A percentile compares a stretch with the other conserved stretches of the same genome.
These are phyloP conservation scores for Tetracladium marchalianum DNA, from an alignment of 495 filamentous ascomycete genomes.

Conservation along the genomic window DNA sequence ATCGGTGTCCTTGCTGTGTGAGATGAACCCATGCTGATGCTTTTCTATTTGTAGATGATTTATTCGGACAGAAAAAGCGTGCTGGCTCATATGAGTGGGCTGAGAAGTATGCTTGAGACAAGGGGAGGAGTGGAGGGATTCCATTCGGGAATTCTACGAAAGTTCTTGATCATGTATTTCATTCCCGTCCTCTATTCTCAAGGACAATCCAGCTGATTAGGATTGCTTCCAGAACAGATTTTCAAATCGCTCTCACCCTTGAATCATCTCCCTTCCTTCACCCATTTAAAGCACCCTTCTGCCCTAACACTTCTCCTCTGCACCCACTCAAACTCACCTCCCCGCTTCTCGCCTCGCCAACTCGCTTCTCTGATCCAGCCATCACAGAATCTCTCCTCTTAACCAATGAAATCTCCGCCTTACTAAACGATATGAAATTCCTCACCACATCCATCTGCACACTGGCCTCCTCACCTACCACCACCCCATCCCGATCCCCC, in stretches of 20 bases:
- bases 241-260: constrained; percentile 14
- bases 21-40: no score
- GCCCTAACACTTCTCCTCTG: not conserved
- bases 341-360: constrained; percentile 9
- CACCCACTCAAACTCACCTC: constrained; percentile 6
- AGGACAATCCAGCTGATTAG: not conserved
- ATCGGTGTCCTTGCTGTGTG: no score
- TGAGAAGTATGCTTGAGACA: constrained; percentile 14
- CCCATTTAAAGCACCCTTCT: no score
- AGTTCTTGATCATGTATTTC: constrained; percentile 11
- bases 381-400: not conserved
- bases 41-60: constrained; percentile 6
- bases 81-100: constrained; percentile 15
- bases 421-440: constrained; percentile 17
- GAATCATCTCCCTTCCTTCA: constrained; percentile 12
- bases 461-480: not conserved
- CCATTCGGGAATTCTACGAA: not conserved
- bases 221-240: constrained; percentile 12
- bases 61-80: constrained; percentile 15
- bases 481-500: no score
- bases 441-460: constrained; percentile 12
- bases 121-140: constrained; percentile 13
- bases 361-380: constrained; percentile 3
- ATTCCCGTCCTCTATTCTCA: not conserved
- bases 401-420: not conserved